phyloP scores from a whole-genome alignment of 2,329 filamentous ascomycete genomes.

The Dendryphion nanum region DNA sequence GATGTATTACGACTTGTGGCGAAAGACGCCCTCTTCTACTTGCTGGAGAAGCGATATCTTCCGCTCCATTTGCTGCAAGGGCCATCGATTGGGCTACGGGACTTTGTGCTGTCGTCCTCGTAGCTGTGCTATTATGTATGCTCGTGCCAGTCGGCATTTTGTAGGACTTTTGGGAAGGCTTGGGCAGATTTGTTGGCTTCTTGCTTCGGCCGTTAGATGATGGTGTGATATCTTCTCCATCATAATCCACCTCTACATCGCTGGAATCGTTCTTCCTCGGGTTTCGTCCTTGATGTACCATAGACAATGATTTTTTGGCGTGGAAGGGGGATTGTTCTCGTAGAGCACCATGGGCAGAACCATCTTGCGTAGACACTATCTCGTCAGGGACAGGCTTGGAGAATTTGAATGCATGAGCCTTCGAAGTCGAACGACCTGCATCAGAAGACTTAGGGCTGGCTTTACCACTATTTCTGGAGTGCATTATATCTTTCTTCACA shows the following conservation, averaged over 20 bases:
- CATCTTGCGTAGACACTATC: neutral
- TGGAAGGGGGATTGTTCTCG: neutral
- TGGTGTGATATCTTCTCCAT: neutral
- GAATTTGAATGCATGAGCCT: neutral
- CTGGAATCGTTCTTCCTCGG: neutral
- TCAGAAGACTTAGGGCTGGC: neutral
- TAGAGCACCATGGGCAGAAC: neutral
- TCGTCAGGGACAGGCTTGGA: neutral
- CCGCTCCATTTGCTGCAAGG: neutral
- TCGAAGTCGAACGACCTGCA: neutral
- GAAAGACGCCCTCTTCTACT: neutral
- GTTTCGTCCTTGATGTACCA: neutral
- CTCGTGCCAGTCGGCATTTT: neutral
- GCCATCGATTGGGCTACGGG: neutral
- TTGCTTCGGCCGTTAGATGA: too few species aligned
- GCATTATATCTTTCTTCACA: too few species aligned
- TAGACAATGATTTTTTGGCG: neutral
- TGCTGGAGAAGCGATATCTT: neutral
- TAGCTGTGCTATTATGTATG: neutral
- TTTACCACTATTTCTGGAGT: too few species aligned
- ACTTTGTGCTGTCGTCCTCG: neutral
- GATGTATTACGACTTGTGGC: slow-evolving; percentile 50
- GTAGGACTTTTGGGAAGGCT: neutral
- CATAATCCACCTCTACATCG: neutral
- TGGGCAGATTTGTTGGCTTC: neutral